Base-by-base conservation (phyloP, 2,329 filamentous ascomycete species). In the Xylariaceae sp. region DNA sequence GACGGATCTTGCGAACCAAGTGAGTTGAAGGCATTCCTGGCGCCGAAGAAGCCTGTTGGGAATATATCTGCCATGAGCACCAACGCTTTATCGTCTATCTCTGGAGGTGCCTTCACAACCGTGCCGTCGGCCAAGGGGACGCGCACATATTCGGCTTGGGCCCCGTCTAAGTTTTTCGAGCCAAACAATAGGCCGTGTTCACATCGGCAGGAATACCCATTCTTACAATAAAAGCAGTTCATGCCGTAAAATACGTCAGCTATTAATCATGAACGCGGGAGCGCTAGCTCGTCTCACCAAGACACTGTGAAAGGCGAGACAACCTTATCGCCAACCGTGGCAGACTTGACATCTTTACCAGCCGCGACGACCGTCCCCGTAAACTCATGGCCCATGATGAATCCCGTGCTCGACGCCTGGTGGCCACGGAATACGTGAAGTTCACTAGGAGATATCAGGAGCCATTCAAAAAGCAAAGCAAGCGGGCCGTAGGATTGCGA, bases 41-140 rank as follows among this genome's bases (percentile, higher is more conserved):
- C 90, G 6, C 90, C 92, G 65, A 93, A 96, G 75, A 86, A 96
- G 7, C 93, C 90, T 0, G 88, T 91, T 1, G 92, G 92, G 73
- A 95, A 96, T 66, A 96, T 96, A 70, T 96, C 92, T 16, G 90
- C 91, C 92, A 96, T 96, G 21, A 96, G 81, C 6, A 96, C 86
- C 47, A 96, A 79, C 37, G 86, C 86, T 61, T 89, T 83, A 64
- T 93, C 88, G 19, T 88, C 84, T 55, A 96, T 88, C 7, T 81
- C 84, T 1, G 83, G 73, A 0, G 89, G 89, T 0, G 91, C 88
- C 67, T 87, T 88, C 68, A 92, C 82, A n/a, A 88, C 84, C 0
- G 91, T 96, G 37, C 86, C 85, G 67, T 96, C 91, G 10, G 92
- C 92, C 52, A 88, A 77, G 0, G 93, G 93, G 14, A 96, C 83